phyloP scores from a whole-genome alignment of 441 rosid genomes.

The Populus tomentosa region DNA sequence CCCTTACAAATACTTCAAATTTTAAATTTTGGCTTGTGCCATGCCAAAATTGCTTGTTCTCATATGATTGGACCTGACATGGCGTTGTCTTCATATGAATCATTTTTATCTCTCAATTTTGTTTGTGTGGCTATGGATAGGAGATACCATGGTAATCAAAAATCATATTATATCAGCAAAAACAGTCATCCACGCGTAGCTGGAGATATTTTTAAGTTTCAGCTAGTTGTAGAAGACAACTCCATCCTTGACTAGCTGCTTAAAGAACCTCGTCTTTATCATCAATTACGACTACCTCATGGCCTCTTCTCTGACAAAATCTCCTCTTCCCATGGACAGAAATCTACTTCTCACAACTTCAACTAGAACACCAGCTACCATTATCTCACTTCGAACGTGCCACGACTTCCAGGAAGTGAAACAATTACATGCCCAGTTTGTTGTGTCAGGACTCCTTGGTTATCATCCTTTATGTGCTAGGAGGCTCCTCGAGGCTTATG shows the following conservation, averaged over 20 bases:
- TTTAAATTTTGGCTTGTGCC: neutral
- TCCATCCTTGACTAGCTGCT: neutral
- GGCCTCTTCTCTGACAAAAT: neutral
- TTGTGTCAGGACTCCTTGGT: conserved; percentile 8
- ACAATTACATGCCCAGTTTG: conserved; percentile 10
- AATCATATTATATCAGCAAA: too few species aligned
- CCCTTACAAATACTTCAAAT: neutral
- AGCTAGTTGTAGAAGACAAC: too few species aligned
- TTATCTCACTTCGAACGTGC: neutral
- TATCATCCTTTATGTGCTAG: neutral
- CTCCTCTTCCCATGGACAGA: neutral
- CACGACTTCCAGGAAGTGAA: neutral
- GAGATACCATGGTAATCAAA: neutral
- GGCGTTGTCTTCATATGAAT: neutral
- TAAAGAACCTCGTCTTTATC: too few species aligned
- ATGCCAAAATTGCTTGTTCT: neutral
- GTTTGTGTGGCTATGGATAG: neutral
- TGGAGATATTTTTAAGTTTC: too few species aligned
- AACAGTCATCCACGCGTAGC: too few species aligned
- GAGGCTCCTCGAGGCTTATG: conserved; percentile 12
- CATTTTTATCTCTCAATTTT: neutral
- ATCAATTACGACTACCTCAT: neutral
- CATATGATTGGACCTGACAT: neutral
- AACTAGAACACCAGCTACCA: neutral
- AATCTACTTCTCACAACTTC: neutral